Evolutionary conservation across 129 eudicot genomes (phyloP), one percentile per base, ranked within the genome.

Genomic region (Sambucus nigra): DNA sequence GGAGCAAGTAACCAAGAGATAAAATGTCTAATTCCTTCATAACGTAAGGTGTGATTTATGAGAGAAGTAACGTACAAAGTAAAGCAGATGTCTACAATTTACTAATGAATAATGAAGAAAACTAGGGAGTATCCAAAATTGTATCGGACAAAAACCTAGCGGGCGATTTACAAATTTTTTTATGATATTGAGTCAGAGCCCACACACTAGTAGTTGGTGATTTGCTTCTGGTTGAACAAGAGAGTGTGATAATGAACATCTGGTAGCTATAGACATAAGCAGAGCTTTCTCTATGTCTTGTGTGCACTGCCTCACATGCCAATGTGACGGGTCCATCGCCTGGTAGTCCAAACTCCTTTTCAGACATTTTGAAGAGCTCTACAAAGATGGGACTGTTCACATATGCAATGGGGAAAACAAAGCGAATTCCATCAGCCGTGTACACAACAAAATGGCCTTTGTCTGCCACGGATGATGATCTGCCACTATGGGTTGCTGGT

Each of bases 371-470:
- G 5, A 73, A 33, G 44, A 73, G 61, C 65, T 66, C 69, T 50
- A 55, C 67, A 19, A 73, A 51, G 14, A 73, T 61, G 6, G 56
- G 53, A 31, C 39, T 66, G 17, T 55, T 47, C 13, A 73, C 65
- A 29, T 66, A 67, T 5, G 47, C 35, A 25, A 67, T 18, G 0
- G 73, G 79, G 1, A 66, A 33, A 13, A 60, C 47, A 39, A 60
- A 67, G 9, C 75, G 67, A 15, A 24, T 58, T 26, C 44, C 27
- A 64, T 74, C 75, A 18, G 51, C 54, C 3, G 71, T 57, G 59
- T 74, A 68, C 1, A 68, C 67, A 8, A 63, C 65, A 46, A 74
- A 74, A 47, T 68, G 74, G 16, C 80, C 80, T 29, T 63, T 68
- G 7, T 57, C 38, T 9, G 51, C 52, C 57, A 47, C 24, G 5